These are phyloP conservation scores for Trichophyton mentagrophytes DNA, from an alignment of 2,329 filamentous ascomycete species.

Conservation along the genomic window DNA sequence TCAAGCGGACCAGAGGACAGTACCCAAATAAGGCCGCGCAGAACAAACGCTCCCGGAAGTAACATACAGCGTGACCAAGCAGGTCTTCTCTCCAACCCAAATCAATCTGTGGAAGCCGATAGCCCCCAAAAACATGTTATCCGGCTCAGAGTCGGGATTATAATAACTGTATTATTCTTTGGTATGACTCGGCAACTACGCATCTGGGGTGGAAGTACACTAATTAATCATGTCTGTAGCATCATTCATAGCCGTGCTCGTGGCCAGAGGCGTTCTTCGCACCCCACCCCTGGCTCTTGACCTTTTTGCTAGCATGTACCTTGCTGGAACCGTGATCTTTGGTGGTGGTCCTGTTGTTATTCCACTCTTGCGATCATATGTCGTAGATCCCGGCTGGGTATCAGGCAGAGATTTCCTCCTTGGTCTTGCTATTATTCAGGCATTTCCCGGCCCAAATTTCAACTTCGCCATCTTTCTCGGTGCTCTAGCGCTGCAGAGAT, in stretches of 20 bases:
- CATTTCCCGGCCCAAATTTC: slow-evolving; percentile 49
- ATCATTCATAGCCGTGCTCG: slow-evolving; percentile 47
- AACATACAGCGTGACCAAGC: not conserved
- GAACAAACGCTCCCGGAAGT: not conserved
- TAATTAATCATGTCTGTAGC: slow-evolving; percentile 16
- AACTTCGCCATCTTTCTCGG: slow-evolving; percentile 47
- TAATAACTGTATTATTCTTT: slow-evolving; percentile 38
- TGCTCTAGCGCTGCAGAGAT: slow-evolving; percentile 34
- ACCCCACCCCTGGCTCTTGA: slow-evolving; percentile 39
- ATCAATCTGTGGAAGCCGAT: not conserved
- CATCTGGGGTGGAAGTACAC: not conserved
- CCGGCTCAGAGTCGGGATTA: slow-evolving; percentile 11
- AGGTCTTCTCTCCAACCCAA: not conserved
- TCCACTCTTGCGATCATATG: slow-evolving; percentile 46
- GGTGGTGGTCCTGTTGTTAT: slow-evolving; percentile 55
- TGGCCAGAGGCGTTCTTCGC: slow-evolving; percentile 32
- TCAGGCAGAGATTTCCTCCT: slow-evolving; percentile 58
- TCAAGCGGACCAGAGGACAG: not conserved
- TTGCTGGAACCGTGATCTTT: slow-evolving; percentile 58
- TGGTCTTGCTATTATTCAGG: slow-evolving; percentile 58
- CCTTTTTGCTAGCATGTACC: slow-evolving; percentile 60
- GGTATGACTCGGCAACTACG: slow-evolving; percentile 17
- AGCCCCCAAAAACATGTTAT: slow-evolving; percentile 12
- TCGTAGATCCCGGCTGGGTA: slow-evolving; percentile 59
- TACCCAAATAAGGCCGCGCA: not conserved